Evolutionary conservation across 2,329 filamentous ascomycete species (phyloP).

Genomic region (Ceratocystis eucalypticola): DNA sequence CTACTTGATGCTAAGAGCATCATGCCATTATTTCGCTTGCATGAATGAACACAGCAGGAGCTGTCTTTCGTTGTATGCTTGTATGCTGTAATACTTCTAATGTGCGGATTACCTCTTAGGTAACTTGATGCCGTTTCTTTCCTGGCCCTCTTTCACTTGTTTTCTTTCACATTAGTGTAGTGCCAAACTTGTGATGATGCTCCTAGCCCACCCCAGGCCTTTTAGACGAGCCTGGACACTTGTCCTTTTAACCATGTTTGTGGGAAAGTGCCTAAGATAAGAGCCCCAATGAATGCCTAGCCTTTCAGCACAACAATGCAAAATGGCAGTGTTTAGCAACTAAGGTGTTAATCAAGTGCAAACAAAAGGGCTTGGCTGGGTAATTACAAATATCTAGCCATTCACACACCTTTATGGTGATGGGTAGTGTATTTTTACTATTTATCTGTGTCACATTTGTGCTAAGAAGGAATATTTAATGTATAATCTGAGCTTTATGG

Average conservation of each 20-base stretch:
- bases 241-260: not conserved
- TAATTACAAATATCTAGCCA: no score
- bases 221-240: not conserved
- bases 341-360: not conserved
- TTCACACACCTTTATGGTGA: not conserved
- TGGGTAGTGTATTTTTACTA: not conserved
- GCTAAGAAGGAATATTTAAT: not conserved
- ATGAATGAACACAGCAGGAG: not conserved
- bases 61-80: slow-evolving; percentile 20
- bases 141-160: not conserved
- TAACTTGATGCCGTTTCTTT: not conserved
- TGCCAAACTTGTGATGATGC: not conserved
- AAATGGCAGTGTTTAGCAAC: not conserved
- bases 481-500: not conserved
- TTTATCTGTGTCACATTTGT: not conserved
- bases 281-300: not conserved
- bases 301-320: not conserved
- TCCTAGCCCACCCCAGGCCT: not conserved
- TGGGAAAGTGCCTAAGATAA: not conserved
- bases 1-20: not conserved
- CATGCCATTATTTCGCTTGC: slow-evolving; percentile 8
- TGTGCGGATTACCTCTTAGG: not conserved
- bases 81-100: not conserved
- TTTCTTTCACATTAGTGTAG: not conserved
- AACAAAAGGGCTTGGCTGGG: no score